Conservation (phyloP, 2,329 filamentous ascomycete species). For the Aureobasidium sp. region DNA sequence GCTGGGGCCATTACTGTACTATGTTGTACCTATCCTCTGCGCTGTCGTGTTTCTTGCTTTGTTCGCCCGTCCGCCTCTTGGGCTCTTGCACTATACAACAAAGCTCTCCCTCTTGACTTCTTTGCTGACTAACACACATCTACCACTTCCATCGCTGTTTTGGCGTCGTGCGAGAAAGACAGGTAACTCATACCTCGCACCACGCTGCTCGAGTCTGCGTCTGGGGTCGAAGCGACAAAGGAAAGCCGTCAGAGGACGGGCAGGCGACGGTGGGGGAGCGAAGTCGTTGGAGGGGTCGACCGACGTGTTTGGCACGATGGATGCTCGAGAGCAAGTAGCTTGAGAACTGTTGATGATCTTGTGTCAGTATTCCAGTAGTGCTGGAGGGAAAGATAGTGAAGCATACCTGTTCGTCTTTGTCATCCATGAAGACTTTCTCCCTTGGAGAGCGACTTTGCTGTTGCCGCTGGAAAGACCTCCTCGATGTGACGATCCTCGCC, state of each 20-base stretch:
- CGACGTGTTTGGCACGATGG: background rate
- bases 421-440: background rate
- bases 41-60: background rate
- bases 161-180: background rate
- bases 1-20: background rate
- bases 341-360: background rate
- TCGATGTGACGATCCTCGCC: background rate
- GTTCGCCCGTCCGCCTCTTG: background rate
- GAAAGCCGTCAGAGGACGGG: background rate
- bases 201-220: background rate
- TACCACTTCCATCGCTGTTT: background rate
- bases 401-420: background rate
- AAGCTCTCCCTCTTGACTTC: constrained; percentile 1
- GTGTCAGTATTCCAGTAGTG: background rate
- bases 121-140: constrained; percentile 1
- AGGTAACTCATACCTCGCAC: background rate
- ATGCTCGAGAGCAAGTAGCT: background rate
- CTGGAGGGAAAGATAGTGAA: too few species aligned
- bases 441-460: background rate
- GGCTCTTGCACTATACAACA: background rate
- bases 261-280: background rate
- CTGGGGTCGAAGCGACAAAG: background rate
- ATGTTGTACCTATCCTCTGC: background rate
- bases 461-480: background rate
- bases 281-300: background rate